Conservation (phyloP, 1,139 yeast genomes). For the Scheffersomyces lignicola region DNA sequence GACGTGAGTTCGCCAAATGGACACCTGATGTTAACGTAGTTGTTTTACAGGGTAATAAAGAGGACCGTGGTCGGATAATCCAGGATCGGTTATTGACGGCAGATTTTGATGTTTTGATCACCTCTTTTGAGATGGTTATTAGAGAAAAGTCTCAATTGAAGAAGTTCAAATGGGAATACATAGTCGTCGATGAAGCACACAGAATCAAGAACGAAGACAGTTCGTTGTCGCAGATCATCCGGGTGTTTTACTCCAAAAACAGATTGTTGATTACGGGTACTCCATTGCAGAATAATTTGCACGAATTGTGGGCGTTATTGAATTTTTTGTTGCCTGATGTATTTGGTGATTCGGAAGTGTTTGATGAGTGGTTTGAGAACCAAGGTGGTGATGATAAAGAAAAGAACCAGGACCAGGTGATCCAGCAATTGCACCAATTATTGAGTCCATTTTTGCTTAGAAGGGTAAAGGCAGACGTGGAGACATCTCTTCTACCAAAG, state of each 20-base stretch:
- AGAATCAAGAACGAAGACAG: constrained; percentile 94
- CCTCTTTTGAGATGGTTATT: constrained; percentile 91
- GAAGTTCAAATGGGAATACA: constrained; percentile 90
- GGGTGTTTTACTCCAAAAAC: constrained; percentile 81
- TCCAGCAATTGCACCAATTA: constrained; percentile 82
- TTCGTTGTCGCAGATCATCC: constrained; percentile 82
- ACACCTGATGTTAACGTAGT: constrained; percentile 92
- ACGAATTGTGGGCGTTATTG: constrained; percentile 92
- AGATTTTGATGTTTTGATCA: constrained; percentile 83
- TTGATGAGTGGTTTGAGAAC: constrained; percentile 82
- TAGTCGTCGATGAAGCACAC: constrained; percentile 95
- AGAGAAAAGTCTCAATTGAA: constrained; percentile 80
- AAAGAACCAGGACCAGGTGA: constrained; percentile 70
- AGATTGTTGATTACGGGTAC: constrained; percentile 92
- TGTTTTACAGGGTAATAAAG: constrained; percentile 86
- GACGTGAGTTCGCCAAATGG: constrained; percentile 91
- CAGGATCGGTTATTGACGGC: constrained; percentile 62
- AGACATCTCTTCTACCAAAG: constrained; percentile 85
- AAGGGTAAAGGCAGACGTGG: constrained; percentile 91
- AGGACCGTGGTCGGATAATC: constrained; percentile 63
- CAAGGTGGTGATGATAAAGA: constrained; percentile 35
- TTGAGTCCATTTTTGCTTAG: constrained; percentile 85
- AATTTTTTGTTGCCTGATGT: constrained; percentile 93
- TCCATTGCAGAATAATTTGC: constrained; percentile 90
- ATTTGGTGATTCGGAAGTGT: constrained; percentile 84